phyloP scores from a whole-genome alignment of 2,329 filamentous ascomycete genomes.

The Myriosclerotinia duriaeana region DNA sequence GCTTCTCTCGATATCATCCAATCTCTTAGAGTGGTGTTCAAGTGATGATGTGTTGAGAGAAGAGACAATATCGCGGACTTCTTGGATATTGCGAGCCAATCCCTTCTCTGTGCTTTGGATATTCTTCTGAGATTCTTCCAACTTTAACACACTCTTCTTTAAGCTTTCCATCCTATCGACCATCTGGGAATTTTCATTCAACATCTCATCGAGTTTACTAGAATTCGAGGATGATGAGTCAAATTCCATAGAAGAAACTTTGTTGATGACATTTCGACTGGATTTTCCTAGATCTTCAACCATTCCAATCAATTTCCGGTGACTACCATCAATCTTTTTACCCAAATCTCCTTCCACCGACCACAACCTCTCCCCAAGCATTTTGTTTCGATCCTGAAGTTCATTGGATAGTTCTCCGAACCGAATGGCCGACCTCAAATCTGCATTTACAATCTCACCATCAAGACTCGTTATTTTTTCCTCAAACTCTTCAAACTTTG shows the following conservation, averaged over 20 bases:
- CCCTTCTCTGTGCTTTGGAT: slow-evolving; percentile 26
- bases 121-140: slow-evolving; percentile 26
- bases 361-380: slow-evolving; percentile 29
- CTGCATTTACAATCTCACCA: slow-evolving; percentile 28
- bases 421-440: slow-evolving; percentile 32
- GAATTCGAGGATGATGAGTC: slow-evolving; percentile 23
- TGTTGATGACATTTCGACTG: slow-evolving; percentile 26
- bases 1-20: slow-evolving; percentile 31
- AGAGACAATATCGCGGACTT: slow-evolving; percentile 29
- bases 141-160: slow-evolving; percentile 27
- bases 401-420: slow-evolving; percentile 35
- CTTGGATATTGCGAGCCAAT: slow-evolving; percentile 27
- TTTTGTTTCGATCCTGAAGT: slow-evolving; percentile 33
- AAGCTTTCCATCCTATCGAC: slow-evolving; percentile 26
- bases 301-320: slow-evolving; percentile 29
- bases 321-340: slow-evolving; percentile 32
- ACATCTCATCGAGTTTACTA: slow-evolving; percentile 27
- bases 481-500: slow-evolving; percentile 27
- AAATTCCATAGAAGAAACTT: slow-evolving; percentile 27
- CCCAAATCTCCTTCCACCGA: slow-evolving; percentile 31
- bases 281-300: slow-evolving; percentile 31
- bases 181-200: slow-evolving; percentile 25
- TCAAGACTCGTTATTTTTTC: slow-evolving; percentile 28
- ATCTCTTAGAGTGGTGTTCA: slow-evolving; percentile 24
- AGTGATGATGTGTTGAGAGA: slow-evolving; percentile 29